These are phyloP conservation scores for Phytopythium cucurbitacearum DNA, from an alignment of 352 stramenopile genomes.

Conservation along the genomic window DNA sequence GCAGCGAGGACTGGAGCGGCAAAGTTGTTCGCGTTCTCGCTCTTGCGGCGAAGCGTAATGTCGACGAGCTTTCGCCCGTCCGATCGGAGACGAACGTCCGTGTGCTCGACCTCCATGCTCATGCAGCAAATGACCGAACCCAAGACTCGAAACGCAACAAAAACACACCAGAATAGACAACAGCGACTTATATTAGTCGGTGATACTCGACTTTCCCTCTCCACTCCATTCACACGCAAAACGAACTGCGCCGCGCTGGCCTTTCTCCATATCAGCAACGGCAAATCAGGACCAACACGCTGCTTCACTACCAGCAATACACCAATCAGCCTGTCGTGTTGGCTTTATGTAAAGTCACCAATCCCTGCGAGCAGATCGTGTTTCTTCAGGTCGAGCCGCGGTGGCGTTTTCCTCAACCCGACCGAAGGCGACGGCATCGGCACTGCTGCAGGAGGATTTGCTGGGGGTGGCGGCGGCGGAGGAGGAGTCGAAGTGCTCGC, in stretches of 20 bases:
- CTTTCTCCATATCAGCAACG: no score
- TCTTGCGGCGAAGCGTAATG: conserved; percentile 33
- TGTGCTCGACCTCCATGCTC: conserved; percentile 52
- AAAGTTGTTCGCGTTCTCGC: conserved; percentile 11
- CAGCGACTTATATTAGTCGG: no score
- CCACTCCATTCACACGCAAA: no score
- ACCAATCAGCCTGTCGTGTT: not conserved
- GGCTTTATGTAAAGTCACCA: conserved; percentile 35
- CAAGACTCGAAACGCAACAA: no score
- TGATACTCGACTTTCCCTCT: no score
- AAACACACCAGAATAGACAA: no score
- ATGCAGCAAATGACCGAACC: no score
- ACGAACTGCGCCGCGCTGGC: no score
- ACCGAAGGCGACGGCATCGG: conserved; percentile 1
- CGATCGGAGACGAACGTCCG: conserved; percentile 24
- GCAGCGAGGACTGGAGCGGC: not conserved
- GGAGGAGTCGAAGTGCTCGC: not conserved
- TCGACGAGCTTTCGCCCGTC: conserved; percentile 58
- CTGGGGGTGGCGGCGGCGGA: not conserved
- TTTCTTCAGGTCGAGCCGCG: conserved; percentile 14
- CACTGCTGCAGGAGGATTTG: not conserved
- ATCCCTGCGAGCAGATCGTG: conserved; percentile 45
- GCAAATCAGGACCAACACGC: no score
- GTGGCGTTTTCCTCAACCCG: conserved; percentile 5
- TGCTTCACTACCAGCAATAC: no score